A percentile compares a stretch with the other conserved stretches of the same genome.
Evolutionary conservation across 2,329 filamentous ascomycete genomes (phyloP).

Genomic region (Colletotrichum cereale): DNA sequence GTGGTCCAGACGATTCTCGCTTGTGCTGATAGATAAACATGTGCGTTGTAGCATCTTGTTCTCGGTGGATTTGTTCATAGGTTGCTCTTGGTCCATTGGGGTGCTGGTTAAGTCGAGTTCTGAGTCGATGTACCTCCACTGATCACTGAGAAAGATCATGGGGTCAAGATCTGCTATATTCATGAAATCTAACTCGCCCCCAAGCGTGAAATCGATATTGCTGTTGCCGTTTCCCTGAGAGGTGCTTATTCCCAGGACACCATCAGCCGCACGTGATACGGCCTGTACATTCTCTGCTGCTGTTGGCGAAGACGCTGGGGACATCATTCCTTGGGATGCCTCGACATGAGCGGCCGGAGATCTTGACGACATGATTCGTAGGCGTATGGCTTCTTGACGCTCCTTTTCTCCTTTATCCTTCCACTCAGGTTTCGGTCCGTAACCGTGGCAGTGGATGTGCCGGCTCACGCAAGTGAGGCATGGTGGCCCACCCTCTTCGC

Average conservation of each 20-base stretch:
- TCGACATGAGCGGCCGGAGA: neutral
- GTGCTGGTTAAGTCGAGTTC: neutral
- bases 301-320: neutral
- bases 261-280: neutral
- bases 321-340: neutral
- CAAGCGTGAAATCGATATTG: neutral
- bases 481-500: neutral
- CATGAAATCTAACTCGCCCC: neutral
- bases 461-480: neutral
- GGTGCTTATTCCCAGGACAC: neutral
- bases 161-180: neutral
- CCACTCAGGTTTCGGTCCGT: conserved; percentile 8
- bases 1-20: neutral
- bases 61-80: neutral
- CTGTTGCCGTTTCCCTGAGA: neutral
- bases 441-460: conserved; percentile 9
- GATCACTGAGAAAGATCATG: neutral
- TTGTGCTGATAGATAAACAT: too few relatives aligned
- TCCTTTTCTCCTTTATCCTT: conserved; percentile 18
- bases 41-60: neutral
- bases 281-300: neutral
- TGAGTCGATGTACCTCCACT: neutral
- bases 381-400: conserved; percentile 11
- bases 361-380: neutral
- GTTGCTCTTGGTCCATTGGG: neutral